Percentiles rank a stretch among this genome's conserved stretches.
These are phyloP conservation scores for Cercospora sesami DNA, from an alignment of 2,329 filamentous ascomycete species.

Conservation along the genomic window DNA sequence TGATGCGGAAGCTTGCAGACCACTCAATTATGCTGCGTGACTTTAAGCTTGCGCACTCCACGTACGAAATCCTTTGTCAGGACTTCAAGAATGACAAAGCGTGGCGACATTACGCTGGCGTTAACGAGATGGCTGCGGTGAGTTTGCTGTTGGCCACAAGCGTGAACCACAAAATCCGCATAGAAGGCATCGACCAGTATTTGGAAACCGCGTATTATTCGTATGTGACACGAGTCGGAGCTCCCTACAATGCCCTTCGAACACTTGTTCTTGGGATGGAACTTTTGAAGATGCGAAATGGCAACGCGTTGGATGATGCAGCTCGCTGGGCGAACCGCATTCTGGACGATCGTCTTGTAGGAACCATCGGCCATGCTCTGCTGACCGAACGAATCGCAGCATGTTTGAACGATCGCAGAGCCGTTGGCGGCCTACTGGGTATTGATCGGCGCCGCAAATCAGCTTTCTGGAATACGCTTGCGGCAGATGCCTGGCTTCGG, in stretches of 20 bases:
- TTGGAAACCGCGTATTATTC: conserved; percentile 90
- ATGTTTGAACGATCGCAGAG: conserved; percentile 73
- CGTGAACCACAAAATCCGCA: conserved; percentile 70
- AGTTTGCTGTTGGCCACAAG: conserved; percentile 77
- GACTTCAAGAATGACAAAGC: conserved; percentile 96
- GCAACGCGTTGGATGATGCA: conserved; percentile 79
- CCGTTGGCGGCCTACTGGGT: conserved; percentile 65
- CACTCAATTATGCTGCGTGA: conserved; percentile 97
- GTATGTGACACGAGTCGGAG: conserved; percentile 80
- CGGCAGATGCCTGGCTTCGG: conserved; percentile 79
- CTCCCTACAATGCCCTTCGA: conserved; percentile 77
- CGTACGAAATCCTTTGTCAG: conserved; percentile 82
- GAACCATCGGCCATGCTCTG: conserved; percentile 74
- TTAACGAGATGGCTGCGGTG: conserved; percentile 91
- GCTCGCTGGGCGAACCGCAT: conserved; percentile 80
- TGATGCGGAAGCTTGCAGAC: conserved; percentile 90
- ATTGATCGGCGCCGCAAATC: conserved; percentile 79
- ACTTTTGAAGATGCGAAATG: conserved; percentile 76
- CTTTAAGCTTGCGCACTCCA: conserved; percentile 88
- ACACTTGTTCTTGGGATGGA: conserved; percentile 76
- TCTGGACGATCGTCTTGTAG: conserved; percentile 75
- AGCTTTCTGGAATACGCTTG: conserved; percentile 82
- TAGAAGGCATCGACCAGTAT: conserved; percentile 81
- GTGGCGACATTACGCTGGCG: conserved; percentile 91
- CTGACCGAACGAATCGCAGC: conserved; percentile 82